Evolutionary conservation across 371 early-diverging fungal genomes (phyloP).

Genomic region (Mortierella sp.): DNA sequence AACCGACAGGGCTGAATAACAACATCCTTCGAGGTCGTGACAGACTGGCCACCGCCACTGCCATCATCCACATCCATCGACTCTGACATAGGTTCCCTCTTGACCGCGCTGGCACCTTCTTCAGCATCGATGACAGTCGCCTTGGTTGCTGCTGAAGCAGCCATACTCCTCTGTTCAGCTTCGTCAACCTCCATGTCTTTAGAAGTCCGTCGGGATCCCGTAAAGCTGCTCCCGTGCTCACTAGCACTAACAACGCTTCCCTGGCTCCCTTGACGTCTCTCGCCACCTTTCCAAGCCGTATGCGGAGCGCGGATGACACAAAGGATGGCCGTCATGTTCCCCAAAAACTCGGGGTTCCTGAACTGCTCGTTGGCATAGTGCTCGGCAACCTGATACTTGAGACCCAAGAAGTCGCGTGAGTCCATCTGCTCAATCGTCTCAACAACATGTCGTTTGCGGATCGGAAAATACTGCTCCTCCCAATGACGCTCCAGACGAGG

Average conservation of each 20-base stretch:
- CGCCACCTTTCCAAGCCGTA: conserved; percentile 10
- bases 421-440: conserved; percentile 48
- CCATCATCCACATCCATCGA: conserved; percentile 14
- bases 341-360: conserved; percentile 43
- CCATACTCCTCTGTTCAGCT: neutral
- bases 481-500: conserved; percentile 28
- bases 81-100: neutral
- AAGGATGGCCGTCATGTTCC: conserved; percentile 38
- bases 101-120: neutral
- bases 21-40: neutral
- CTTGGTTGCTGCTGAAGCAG: neutral
- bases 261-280: neutral
- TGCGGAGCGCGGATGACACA: conserved; percentile 32
- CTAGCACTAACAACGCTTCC: neutral
- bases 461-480: conserved; percentile 42
- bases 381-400: conserved; percentile 28
- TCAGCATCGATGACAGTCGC: neutral
- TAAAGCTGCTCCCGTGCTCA: neutral
- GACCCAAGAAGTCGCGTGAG: conserved; percentile 25
- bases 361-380: conserved; percentile 42
- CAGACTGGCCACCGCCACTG: neutral
- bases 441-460: conserved; percentile 41
- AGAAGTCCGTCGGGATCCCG: neutral
- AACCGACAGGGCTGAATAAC: conserved; percentile 22
- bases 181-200: conserved; percentile 33